phyloP scores from a whole-genome alignment of 768 basidiomycete genomes.

The Termitomyces sp. region DNA sequence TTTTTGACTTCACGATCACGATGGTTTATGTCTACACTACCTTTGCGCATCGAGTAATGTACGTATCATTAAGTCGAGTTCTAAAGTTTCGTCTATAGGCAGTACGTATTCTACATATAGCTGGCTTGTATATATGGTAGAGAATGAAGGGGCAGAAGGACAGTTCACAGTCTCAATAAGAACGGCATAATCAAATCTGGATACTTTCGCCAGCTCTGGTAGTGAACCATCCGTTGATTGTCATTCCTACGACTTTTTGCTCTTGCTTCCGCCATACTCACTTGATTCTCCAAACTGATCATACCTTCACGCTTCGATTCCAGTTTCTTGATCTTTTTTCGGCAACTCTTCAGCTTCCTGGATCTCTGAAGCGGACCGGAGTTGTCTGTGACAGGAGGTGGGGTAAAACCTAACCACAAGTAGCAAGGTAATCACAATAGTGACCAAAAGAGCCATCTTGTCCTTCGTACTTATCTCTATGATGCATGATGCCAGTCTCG shows the following conservation, averaged over 20 bases:
- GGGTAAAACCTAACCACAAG: not conserved
- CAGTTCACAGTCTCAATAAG: not conserved
- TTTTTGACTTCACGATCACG: conserved; percentile 12
- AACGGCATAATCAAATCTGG: no score
- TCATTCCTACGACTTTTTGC: no score
- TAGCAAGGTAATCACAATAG: not conserved
- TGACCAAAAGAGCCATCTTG: not conserved
- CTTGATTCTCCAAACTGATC: not conserved
- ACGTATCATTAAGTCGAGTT: conserved; percentile 6
- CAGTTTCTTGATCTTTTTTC: no score
- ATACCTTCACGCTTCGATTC: not conserved
- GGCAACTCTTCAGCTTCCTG: not conserved
- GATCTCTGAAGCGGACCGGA: not conserved
- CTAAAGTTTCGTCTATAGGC: not conserved
- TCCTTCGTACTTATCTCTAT: not conserved
- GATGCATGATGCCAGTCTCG: not conserved
- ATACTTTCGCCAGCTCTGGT: no score
- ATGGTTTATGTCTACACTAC: conserved; percentile 9
- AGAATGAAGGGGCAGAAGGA: not conserved
- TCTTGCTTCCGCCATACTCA: not conserved
- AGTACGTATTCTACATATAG: not conserved
- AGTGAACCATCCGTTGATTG: no score
- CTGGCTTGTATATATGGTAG: not conserved
- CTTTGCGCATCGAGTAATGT: conserved; percentile 8
- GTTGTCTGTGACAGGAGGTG: not conserved